Evolutionary conservation across 208 protist genomes (phyloP), one percentile per base, ranked within the genome.

Genomic region (Crithidia sp.): DNA sequence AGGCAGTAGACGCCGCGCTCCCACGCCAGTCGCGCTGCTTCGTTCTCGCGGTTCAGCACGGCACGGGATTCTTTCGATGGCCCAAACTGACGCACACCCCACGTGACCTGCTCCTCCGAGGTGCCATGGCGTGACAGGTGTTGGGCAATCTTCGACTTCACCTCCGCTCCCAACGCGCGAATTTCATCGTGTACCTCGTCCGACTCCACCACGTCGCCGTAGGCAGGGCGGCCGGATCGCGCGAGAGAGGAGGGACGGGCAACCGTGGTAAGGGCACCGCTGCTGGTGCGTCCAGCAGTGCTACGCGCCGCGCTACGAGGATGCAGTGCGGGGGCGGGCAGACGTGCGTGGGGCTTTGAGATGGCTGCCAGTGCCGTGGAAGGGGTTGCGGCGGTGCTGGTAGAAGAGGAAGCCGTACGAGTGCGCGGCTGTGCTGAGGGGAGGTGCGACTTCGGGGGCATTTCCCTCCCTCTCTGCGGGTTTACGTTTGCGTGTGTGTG

Each of bases 131-230:
- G 82, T 13, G 85, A 78, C 16, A 92, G 79, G 61, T 90, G 76
- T 9, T 83, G 65, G 44, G 81, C 65, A 45, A 96, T 85, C 49
- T 85, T 72, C 3, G 60, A 39, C 47, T 84, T 79, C 41, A 86
- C 84, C 52, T 86, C 56, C 2, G 47, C 72, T 10, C 87, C 82
- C 19, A 96, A 65, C 16, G 87, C 81, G 16, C 81, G 81, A 50
- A 96, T 93, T 54, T 96, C 89, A 4, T 87, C 80, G 73, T 96
- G 91, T 10, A 94, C 89, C 40, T 89, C 61, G 50, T 93, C 72
- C 8, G 77, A 87, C 14, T 93, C 87, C 10, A 84, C 77, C 5
- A 94, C 54, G 0, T 87, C 78, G 39, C 89, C 87, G 62, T 93
- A 95, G 12, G 53, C 16, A 2, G 67, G 67, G 5, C 67, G 52